These are phyloP conservation scores for Sporisorium reilianum DNA, from an alignment of 1,284 basidiomycete species.

Conservation along the genomic window DNA sequence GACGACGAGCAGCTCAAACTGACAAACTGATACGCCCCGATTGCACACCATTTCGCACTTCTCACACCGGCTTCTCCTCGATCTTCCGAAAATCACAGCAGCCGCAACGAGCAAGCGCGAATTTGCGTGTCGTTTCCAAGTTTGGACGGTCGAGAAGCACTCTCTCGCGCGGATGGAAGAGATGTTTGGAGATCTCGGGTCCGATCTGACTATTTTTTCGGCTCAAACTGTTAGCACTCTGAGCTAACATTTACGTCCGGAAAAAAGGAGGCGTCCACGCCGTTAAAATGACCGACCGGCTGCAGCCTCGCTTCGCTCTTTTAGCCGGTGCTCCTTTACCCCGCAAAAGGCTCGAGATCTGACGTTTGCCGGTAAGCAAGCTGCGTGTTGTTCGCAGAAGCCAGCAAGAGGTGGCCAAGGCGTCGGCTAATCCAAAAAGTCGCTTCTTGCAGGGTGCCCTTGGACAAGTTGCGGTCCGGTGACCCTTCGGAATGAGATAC, in stretches of 20 bases:
- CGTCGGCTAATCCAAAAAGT: constrained; percentile 24
- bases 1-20: constrained; percentile 5
- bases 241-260: background rate
- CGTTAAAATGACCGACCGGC: no score
- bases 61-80: constrained; percentile 16
- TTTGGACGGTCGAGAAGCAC: background rate
- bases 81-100: constrained; percentile 32
- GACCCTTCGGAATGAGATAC: background rate
- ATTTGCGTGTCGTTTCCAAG: constrained; percentile 15
- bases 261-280: no score
- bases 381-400: background rate
- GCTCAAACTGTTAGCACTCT: background rate
- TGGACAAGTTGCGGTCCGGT: background rate
- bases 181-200: constrained; percentile 16
- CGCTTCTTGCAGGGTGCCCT: background rate
- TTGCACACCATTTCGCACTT: constrained; percentile 13
- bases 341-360: constrained; percentile 11
- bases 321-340: constrained; percentile 9
- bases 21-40: constrained; percentile 25
- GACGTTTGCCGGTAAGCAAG: constrained; percentile 13
- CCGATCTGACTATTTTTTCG: constrained; percentile 29
- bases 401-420: constrained; percentile 20
- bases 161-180: constrained; percentile 21
- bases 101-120: background rate
- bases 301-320: background rate